Base-by-base conservation (phyloP, 306 rosid species). In the Macrotyloma uniflorum region DNA sequence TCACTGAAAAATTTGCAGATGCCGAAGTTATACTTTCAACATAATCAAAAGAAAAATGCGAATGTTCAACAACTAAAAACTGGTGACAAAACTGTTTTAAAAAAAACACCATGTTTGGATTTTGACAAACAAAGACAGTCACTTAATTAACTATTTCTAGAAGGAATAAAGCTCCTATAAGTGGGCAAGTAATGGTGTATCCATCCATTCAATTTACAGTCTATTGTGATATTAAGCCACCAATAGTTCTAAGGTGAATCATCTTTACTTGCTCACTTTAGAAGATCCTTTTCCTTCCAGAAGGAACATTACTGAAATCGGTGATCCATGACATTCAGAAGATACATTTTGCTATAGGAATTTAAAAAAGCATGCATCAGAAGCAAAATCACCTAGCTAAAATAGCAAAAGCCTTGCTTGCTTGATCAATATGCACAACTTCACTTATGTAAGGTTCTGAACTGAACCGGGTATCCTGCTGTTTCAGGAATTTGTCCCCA, bases 401-500 rank as follows among this genome's bases (percentile, higher is more conserved):
- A 76, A 96, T 46, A 4, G 88, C 99, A 83, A 93, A 91, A 62
- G 91, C 89, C 26, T 76, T 77, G 86, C 88, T 88, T 13, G 87
- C 79, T 78, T 53, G 91, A 77, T 87, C 45, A 53, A 96, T 85
- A 42, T 64, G 94, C 51, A 96, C 91, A 24, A 72, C 94, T 87
- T 83, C 82, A 84, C 99, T 96, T 53, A 91, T 83, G 78, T 85
- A 90, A 46, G 99, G 99, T 80, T 88, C 94, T 54, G 96, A 88
- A 82, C 98, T 96, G 86, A 96, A 96, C 62, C 99, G 97, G 51
- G 83, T 70, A 88, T 96, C 99, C 87, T 93, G 97, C 86, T 96
- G 91, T 83, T 96, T 96, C 67, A 91, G 96, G 86, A 91, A 96
- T 84, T 96, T 93, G 89, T 96, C 99, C 16, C 99, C 99, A 65